Conservation (phyloP, 2,329 filamentous ascomycete species). For the Diaporthe sp. region DNA sequence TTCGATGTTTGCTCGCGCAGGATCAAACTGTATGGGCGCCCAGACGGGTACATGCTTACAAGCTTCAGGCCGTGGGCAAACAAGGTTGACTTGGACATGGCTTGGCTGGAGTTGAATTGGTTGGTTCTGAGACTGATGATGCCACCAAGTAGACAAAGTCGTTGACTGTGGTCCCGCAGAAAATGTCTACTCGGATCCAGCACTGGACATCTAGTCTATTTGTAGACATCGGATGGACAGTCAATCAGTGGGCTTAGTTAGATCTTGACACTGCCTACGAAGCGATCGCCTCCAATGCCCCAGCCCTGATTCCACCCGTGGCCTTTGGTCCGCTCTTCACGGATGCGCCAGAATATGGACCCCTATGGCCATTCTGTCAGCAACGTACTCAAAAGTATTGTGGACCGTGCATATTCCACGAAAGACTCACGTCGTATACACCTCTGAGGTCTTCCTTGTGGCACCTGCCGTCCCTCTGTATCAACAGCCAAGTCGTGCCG, state of each 20-base stretch:
- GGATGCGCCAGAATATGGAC: conserved; percentile 19
- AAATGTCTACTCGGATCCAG: background rate
- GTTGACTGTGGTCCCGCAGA: background rate
- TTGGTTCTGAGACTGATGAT: background rate
- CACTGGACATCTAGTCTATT: background rate
- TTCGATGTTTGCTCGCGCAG: background rate
- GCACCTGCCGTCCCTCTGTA: conserved; percentile 69
- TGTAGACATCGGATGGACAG: background rate
- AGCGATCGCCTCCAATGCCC: conserved; percentile 17
- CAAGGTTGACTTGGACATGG: background rate
- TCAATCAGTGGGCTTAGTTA: background rate
- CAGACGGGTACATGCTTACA: background rate
- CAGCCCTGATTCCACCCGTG: conserved; percentile 11
- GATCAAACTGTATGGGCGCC: background rate
- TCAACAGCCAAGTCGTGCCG: conserved; percentile 64
- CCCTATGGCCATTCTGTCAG: background rate
- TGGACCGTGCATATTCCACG: conserved; percentile 45
- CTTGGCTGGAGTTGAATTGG: background rate
- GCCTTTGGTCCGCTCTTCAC: conserved; percentile 1
- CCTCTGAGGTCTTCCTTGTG: conserved; percentile 62
- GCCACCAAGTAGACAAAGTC: background rate
- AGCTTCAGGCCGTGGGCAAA: background rate
- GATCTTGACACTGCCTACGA: conserved; percentile 10
- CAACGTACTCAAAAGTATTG: background rate
- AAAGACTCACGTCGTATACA: background rate